Conservation (phyloP, 495 filamentous ascomycete genomes). For the Podospora comata region DNA sequence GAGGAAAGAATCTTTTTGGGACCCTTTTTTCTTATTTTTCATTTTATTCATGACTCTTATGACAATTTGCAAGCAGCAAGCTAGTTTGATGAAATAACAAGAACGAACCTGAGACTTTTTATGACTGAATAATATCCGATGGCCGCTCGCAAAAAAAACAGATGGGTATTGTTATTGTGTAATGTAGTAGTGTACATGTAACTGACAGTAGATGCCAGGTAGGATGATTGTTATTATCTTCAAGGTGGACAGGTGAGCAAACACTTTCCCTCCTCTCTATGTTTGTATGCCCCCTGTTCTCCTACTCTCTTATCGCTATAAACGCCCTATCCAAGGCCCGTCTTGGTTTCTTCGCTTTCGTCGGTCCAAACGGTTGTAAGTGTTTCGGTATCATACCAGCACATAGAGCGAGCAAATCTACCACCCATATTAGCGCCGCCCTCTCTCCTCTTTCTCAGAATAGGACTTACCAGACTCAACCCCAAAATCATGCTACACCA, state of each 20-base stretch:
- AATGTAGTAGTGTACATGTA: not conserved
- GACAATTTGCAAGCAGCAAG: not conserved
- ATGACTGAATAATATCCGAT: too few species aligned
- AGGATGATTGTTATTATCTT: not conserved
- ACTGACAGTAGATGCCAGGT: not conserved
- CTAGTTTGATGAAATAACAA: not conserved
- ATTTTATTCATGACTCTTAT: not conserved
- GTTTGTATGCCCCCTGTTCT: not conserved
- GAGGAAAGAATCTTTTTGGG: slow-evolving; percentile 2
- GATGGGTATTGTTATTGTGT: not conserved
- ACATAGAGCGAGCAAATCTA: slow-evolving; percentile 56
- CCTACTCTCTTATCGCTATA: not conserved
- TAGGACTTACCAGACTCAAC: slow-evolving; percentile 68
- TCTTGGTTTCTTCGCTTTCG: too few species aligned
- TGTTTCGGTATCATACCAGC: slow-evolving; percentile 34
- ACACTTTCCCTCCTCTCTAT: not conserved
- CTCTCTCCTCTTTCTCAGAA: not conserved
- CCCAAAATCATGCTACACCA: slow-evolving; percentile 96
- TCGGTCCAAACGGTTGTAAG: too few species aligned
- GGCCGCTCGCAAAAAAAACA: not conserved
- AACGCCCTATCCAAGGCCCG: not conserved
- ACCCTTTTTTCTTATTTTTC: not conserved
- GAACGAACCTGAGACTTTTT: not conserved
- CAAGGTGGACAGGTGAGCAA: not conserved
- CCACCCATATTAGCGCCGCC: too few species aligned